These are phyloP conservation scores for Neurospora sp. DNA, from an alignment of 495 filamentous ascomycete genomes.

Conservation along the genomic window DNA sequence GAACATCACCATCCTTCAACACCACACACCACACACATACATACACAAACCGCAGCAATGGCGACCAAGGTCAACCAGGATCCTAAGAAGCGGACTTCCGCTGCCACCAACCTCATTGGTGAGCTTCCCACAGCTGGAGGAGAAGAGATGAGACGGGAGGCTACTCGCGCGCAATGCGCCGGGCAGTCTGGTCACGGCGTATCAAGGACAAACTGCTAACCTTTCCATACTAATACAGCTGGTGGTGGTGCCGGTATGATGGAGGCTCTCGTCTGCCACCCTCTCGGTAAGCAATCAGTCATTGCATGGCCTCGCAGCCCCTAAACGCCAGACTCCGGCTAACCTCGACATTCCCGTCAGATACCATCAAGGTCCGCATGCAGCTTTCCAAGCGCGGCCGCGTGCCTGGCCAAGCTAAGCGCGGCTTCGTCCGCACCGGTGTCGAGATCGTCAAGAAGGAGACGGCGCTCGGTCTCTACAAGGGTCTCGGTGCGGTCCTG, in stretches of 20 bases:
- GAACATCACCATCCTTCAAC: not conserved
- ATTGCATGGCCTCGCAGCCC: not conserved
- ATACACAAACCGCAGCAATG: constrained; percentile 20
- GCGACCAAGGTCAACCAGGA: constrained; percentile 44
- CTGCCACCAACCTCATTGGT: constrained; percentile 93
- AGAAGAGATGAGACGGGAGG: not conserved
- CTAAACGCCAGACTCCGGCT: not conserved
- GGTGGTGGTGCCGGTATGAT: constrained; percentile 98
- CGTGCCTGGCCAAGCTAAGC: constrained; percentile 69
- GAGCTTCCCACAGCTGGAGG: constrained; percentile 15
- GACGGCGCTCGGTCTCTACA: constrained; percentile 88
- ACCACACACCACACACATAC: not conserved
- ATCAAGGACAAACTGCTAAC: constrained; percentile 14
- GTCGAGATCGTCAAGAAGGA: constrained; percentile 79
- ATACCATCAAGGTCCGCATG: constrained; percentile 99
- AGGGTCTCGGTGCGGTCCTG: constrained; percentile 89
- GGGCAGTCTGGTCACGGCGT: not conserved
- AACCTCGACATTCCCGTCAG: constrained; percentile 27
- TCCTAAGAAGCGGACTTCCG: constrained; percentile 70
- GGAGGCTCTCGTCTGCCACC: constrained; percentile 96
- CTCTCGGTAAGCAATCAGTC: constrained; percentile 56
- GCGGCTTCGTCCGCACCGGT: constrained; percentile 83
- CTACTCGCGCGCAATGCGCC: not conserved
- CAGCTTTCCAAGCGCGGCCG: constrained; percentile 84
- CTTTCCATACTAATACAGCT: constrained; percentile 40